These are phyloP conservation scores for Skeletonema grethae DNA, from an alignment of 108 stramenopile species.

Conservation along the genomic window DNA sequence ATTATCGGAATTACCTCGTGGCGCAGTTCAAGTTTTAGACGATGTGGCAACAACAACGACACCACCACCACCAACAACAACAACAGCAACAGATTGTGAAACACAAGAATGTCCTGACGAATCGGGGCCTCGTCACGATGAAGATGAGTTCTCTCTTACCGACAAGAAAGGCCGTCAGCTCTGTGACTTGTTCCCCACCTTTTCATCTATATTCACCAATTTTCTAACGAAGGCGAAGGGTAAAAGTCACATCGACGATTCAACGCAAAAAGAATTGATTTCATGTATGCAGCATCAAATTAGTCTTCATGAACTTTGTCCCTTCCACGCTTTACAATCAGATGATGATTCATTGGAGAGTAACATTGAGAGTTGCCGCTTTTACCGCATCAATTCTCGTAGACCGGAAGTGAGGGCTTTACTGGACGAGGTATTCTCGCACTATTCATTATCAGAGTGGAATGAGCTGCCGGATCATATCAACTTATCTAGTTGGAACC, in stretches of 20 bases:
- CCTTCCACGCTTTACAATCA: background rate
- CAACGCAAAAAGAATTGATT: conserved; percentile 24
- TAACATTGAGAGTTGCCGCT: conserved; percentile 6
- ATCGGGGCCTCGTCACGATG: background rate
- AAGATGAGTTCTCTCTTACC: background rate
- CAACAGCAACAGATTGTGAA: background rate
- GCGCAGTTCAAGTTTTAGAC: background rate
- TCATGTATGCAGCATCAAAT: conserved; percentile 36
- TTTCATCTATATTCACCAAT: conserved; percentile 28
- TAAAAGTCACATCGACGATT: background rate
- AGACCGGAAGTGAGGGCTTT: conserved; percentile 40
- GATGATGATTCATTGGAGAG: background rate
- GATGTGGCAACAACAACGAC: background rate
- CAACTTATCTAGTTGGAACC: conserved; percentile 30
- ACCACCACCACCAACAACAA: background rate
- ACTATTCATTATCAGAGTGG: conserved; percentile 18
- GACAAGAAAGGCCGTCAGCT: background rate
- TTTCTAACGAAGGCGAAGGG: background rate
- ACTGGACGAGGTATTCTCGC: conserved; percentile 21
- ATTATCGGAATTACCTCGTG: background rate
- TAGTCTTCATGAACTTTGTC: conserved; percentile 2
- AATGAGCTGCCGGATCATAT: conserved; percentile 19
- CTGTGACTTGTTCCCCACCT: conserved; percentile 18
- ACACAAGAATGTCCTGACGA: background rate
- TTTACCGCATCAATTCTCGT: conserved; percentile 40